Evolutionary conservation across 441 rosid genomes (phyloP).

Genomic region (Croton laevigatus): DNA sequence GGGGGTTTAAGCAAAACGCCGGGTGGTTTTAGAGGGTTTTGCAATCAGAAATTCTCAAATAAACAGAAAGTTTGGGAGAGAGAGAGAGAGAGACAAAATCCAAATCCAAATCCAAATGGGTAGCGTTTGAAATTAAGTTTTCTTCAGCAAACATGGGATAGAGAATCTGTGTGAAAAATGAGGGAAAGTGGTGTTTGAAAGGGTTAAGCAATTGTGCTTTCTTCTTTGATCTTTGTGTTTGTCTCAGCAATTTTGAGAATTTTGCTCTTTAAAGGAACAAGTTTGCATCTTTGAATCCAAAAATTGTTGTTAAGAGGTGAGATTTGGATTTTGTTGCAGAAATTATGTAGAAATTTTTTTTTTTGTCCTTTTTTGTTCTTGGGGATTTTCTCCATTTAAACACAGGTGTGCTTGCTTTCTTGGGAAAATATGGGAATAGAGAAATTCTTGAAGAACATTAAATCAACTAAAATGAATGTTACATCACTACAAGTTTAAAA

Average conservation of each 20-base stretch:
- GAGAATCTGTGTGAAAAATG: conserved; percentile 11
- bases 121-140: conserved; percentile 28
- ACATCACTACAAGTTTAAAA: conserved; percentile 1
- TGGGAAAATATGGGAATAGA: conserved; percentile 11
- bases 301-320: conserved; percentile 37
- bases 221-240: conserved; percentile 25
- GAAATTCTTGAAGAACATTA: conserved; percentile 18
- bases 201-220: conserved; percentile 10
- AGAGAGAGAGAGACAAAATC: conserved; percentile 5
- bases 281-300: conserved; percentile 17
- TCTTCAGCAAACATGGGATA: conserved; percentile 40
- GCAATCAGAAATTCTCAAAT: conserved; percentile 33
- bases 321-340: conserved; percentile 16
- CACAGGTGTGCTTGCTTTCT: conserved; percentile 25
- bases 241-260: conserved; percentile 16
- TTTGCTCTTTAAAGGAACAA: conserved; percentile 13
- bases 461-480: background rate
- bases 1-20: conserved; percentile 58
- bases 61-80: conserved; percentile 4
- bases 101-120: conserved; percentile 22
- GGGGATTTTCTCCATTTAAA: background rate
- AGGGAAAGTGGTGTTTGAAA: conserved; percentile 17
- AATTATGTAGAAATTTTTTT: conserved; percentile 15
- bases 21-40: conserved; percentile 74
- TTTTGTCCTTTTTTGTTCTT: conserved; percentile 20